These are phyloP conservation scores for Podochytrium sp. DNA, from an alignment of 192 early-diverging fungal species.

Conservation along the genomic window DNA sequence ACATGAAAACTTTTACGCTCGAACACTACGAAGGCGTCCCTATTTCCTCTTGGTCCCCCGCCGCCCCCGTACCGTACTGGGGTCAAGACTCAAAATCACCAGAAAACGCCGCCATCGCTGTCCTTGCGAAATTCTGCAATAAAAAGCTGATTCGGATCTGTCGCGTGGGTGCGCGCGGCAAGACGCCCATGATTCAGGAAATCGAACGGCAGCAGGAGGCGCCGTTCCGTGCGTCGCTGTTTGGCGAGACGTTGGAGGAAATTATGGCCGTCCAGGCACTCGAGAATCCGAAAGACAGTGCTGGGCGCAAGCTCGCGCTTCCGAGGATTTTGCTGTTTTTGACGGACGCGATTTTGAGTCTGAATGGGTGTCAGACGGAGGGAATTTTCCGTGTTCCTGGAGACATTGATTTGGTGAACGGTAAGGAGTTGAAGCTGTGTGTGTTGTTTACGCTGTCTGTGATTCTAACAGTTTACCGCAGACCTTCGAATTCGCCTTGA, in stretches of 20 bases:
- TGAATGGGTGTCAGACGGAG: conserved; percentile 81
- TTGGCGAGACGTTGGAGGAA: conserved; percentile 88
- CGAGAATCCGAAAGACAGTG: conserved; percentile 35
- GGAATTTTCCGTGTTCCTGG: conserved; percentile 97
- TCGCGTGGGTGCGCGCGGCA: conserved; percentile 77
- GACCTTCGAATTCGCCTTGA: conserved; percentile 81
- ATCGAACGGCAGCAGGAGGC: conserved; percentile 75
- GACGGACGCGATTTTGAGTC: conserved; percentile 68
- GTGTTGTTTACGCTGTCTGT: background rate
- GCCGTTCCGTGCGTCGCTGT: conserved; percentile 82
- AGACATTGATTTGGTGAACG: conserved; percentile 84
- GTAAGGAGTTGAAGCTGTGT: too few relatives aligned
- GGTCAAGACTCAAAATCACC: conserved; percentile 1
- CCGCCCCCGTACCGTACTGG: conserved; percentile 6
- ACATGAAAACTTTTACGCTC: conserved; percentile 78
- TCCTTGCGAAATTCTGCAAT: conserved; percentile 42
- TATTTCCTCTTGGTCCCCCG: conserved; percentile 1
- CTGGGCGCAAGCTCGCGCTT: conserved; percentile 56
- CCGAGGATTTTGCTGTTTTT: conserved; percentile 86
- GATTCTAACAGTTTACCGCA: conserved; percentile 13
- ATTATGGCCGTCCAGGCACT: conserved; percentile 68
- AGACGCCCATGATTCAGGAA: conserved; percentile 70
- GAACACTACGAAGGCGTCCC: conserved; percentile 55
- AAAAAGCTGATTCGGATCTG: conserved; percentile 73
- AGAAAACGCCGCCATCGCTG: conserved; percentile 33